Conservation (phyloP, 2,329 filamentous ascomycete genomes). For the Chalara sp. region DNA sequence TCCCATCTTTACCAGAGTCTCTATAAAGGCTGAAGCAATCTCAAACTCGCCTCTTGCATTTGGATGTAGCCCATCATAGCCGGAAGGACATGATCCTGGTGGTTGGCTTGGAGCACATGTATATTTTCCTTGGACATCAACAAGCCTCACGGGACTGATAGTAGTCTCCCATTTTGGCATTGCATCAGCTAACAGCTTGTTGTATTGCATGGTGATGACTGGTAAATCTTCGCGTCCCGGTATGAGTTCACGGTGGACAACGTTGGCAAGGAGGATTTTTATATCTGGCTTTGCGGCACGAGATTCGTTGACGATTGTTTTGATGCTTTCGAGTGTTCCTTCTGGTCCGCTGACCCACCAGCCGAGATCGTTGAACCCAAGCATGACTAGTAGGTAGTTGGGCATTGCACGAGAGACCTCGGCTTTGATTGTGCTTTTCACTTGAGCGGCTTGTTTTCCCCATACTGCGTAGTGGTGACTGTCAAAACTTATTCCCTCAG, state of each 20-base stretch:
- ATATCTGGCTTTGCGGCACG: constrained; percentile 8
- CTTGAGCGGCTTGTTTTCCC: constrained; percentile 28
- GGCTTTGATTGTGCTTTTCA: constrained; percentile 16
- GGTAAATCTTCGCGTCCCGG: constrained; percentile 19
- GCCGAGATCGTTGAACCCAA: constrained; percentile 14
- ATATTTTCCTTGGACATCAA: too few species aligned
- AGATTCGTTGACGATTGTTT: constrained; percentile 2
- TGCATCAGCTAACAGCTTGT: constrained; percentile 1
- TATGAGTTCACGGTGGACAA: constrained; percentile 4
- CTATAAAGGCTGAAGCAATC: constrained; percentile 34
- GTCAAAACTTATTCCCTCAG: constrained; percentile 22
- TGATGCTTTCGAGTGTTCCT: constrained; percentile 5
- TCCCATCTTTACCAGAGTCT: constrained; percentile 17
- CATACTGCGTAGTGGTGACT: constrained; percentile 28
- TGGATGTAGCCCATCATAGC: constrained; percentile 37
- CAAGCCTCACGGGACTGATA: too few species aligned
- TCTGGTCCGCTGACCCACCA: constrained; percentile 6
- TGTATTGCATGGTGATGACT: constrained; percentile 21
- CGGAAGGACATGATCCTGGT: constrained; percentile 16
- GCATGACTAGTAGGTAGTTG: constrained; percentile 7
- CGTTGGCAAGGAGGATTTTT: constrained; percentile 6
- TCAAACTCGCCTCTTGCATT: constrained; percentile 34
- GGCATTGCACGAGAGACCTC: constrained; percentile 17
- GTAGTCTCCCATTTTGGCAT: not conserved
- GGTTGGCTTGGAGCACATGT: too few species aligned